Evolutionary conservation across 805 yeast genomes (phyloP).

Genomic region (Cephaloascus albidus): DNA sequence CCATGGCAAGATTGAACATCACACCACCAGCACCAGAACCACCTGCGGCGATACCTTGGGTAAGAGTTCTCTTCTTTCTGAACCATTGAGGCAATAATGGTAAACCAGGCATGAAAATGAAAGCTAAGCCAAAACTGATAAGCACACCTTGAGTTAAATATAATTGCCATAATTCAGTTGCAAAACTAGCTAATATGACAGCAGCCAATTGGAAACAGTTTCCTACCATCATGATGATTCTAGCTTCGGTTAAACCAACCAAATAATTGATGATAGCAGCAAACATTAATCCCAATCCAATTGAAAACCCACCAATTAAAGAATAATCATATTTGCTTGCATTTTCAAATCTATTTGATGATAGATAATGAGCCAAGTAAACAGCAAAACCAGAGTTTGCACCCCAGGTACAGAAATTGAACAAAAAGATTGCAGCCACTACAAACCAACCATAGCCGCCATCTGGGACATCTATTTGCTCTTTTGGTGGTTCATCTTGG

Average conservation of each 20-base stretch:
- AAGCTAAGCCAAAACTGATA: conserved; percentile 31
- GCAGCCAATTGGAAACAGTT: conserved; percentile 27
- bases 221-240: conserved; percentile 22
- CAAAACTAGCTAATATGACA: conserved; percentile 34
- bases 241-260: conserved; percentile 19
- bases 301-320: conserved; percentile 26
- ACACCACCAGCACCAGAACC: conserved; percentile 32
- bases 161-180: conserved; percentile 30
- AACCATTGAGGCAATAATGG: conserved; percentile 28
- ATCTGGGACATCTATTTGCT: conserved; percentile 8
- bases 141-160: conserved; percentile 40
- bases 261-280: conserved; percentile 21
- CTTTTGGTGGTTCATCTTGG: too few relatives aligned
- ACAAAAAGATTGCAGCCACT: conserved; percentile 17
- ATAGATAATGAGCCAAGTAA: conserved; percentile 22
- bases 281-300: conserved; percentile 19
- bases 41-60: conserved; percentile 21
- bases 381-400: conserved; percentile 28
- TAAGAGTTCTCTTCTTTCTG: conserved; percentile 19
- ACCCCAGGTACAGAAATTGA: conserved; percentile 30
- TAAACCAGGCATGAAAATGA: conserved; percentile 24
- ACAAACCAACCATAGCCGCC: conserved; percentile 31
- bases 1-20: conserved; percentile 25
- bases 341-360: conserved; percentile 18
- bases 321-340: conserved; percentile 26